A percentile compares a stretch with the other conserved stretches of the same genome.
Evolutionary conservation across 768 basidiomycete species (phyloP).

Genomic region (Tremella fuciformis): DNA sequence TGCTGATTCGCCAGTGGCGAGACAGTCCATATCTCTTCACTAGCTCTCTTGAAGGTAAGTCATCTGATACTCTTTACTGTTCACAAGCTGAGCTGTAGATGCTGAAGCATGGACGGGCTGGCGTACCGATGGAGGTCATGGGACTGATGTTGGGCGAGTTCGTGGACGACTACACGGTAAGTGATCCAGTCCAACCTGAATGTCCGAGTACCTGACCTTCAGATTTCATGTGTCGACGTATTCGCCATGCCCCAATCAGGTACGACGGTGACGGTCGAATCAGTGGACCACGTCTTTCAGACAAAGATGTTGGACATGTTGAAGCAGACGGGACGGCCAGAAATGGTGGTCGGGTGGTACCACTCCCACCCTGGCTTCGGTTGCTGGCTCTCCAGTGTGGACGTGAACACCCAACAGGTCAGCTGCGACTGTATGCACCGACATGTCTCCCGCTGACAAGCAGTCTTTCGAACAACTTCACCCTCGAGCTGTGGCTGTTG

Average conservation of each 20-base stretch:
- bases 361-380: constrained; percentile 99
- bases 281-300: constrained; percentile 98
- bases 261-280: constrained; percentile 95
- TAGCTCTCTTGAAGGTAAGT: constrained; percentile 89
- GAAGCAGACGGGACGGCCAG: constrained; percentile 98
- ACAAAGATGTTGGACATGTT: constrained; percentile 98
- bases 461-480: constrained; percentile 96
- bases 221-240: constrained; percentile 73
- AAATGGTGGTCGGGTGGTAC: constrained; percentile 99
- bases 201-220: constrained; percentile 3
- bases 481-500: constrained; percentile 89
- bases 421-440: constrained; percentile 20
- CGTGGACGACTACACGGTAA: constrained; percentile 81
- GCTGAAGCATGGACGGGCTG: constrained; percentile 97
- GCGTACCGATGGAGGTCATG: constrained; percentile 99
- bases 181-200: constrained; percentile 14
- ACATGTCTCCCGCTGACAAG: neutral
- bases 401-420: constrained; percentile 98
- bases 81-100: constrained; percentile 63
- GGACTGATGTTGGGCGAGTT: constrained; percentile 90
- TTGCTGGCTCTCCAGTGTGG: constrained; percentile 97
- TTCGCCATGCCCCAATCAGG: constrained; percentile 99
- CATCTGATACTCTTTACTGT: no score
- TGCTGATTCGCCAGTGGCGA: constrained; percentile 50
- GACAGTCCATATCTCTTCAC: constrained; percentile 86